Evolutionary conservation across 2,329 filamentous ascomycete genomes (phyloP).

Genomic region (Scolecobasidium constrictum): DNA sequence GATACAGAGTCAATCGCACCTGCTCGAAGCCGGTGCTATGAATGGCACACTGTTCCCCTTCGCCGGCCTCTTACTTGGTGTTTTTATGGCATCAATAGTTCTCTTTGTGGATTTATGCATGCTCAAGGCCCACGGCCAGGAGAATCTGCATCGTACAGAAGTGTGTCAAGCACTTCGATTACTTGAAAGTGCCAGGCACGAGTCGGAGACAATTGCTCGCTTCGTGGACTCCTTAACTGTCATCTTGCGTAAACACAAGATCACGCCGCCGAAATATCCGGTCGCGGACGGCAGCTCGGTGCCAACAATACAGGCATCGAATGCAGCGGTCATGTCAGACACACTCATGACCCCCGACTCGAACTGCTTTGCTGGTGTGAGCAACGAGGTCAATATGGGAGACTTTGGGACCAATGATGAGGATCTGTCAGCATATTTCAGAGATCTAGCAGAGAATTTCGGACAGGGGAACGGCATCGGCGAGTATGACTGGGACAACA

Average conservation of each 20-base stretch:
- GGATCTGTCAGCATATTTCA: background rate
- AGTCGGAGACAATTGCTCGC: conserved; percentile 19
- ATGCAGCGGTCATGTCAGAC: too few species aligned
- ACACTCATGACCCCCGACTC: background rate
- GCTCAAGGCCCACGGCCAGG: conserved; percentile 20
- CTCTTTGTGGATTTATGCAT: conserved; percentile 28
- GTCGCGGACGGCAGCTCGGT: background rate
- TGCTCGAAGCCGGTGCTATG: background rate
- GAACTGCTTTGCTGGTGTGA: background rate
- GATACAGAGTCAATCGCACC: conserved; percentile 15
- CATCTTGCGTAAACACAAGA: conserved; percentile 18
- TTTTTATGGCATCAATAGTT: conserved; percentile 28
- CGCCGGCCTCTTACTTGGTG: conserved; percentile 20
- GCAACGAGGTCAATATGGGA: background rate
- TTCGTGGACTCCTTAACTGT: conserved; percentile 23
- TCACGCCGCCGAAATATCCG: background rate
- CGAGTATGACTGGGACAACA: background rate
- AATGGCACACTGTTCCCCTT: conserved; percentile 14
- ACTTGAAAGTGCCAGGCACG: conserved; percentile 21
- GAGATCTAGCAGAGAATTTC: background rate
- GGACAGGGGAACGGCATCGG: background rate
- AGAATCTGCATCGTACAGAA: background rate
- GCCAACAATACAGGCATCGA: background rate
- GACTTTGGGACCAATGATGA: background rate
- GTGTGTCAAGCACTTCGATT: conserved; percentile 20